Evolutionary conservation across 441 rosid species (phyloP), one percentile per base, ranked within the genome.

Genomic region (Geranium incanum): DNA sequence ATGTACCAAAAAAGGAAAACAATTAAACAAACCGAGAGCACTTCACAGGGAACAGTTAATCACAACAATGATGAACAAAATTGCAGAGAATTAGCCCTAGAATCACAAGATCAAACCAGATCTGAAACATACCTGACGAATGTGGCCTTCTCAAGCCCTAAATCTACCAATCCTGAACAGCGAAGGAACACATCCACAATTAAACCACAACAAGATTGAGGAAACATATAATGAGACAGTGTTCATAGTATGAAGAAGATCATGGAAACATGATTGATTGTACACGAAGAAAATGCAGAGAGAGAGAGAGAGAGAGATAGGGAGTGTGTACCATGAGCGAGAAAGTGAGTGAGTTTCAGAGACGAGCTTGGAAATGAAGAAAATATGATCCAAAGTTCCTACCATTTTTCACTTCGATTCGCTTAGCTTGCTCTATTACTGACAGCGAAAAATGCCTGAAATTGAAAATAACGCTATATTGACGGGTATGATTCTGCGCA

Each of bases 61-160:
- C 0, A 15, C 16, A 52, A 50, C 60, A 52, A 3, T 52, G 2
- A 52, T 13, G 6, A 52, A 52, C 15, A 52, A 52, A 52, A 13
- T n/a, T 4, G 0, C 60, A 52, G 16, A 52, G 52, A 11, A 45
- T 1, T 23, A 59, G 64, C 64, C 64, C 64, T 59, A 59, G 8
- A 59, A 59, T 3, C 64, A 6, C 12, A 5, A 59, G 64, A 59
- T 59, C 64, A 48, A 41, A 70, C 77, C 83, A 87, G 96, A 90
- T 92, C 97, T 92, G 87, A 45, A 71, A 78, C 81, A 71, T 79
- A 85, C 85, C 86, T 70, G 55, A 70, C 55, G 70, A 86, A 78
- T 68, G 87, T 68, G 80, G 63, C 68, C 67, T 64, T 67, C 75
- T 71, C 48, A 70, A 59, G 70, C 68, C 71, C 71, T 79, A 83